These are phyloP conservation scores for Citrus mangshanensis DNA, from an alignment of 345 rosid genomes.

Conservation along the genomic window DNA sequence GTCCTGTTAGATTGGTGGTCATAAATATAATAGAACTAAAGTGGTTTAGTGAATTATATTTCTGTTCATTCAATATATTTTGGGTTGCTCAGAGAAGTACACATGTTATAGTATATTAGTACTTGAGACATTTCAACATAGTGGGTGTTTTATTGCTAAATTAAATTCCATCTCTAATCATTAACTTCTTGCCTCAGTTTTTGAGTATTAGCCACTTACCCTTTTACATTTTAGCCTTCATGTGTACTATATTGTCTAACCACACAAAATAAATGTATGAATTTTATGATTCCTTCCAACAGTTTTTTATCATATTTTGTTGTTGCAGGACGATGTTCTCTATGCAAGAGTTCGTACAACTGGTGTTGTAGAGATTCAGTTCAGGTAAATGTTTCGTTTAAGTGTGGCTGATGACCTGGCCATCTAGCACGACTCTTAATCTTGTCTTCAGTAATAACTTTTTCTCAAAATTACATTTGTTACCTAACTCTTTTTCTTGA, in stretches of 20 bases:
- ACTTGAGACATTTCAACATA: not conserved
- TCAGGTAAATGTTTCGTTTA: constrained; percentile 59
- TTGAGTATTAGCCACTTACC: not conserved
- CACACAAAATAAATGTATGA: not conserved
- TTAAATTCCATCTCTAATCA: not conserved
- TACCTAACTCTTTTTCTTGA: not conserved
- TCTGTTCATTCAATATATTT: not conserved
- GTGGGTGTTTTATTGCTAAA: not conserved
- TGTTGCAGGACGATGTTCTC: constrained; percentile 86
- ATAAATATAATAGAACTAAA: not conserved
- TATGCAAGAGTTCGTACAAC: constrained; percentile 97
- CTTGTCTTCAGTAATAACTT: not conserved
- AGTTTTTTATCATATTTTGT: constrained; percentile 10
- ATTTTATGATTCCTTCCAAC: not conserved
- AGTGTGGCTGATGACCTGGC: not conserved
- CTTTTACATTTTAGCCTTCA: not conserved
- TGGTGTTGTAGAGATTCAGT: constrained; percentile 97
- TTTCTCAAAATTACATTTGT: not conserved
- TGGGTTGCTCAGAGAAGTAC: not conserved
- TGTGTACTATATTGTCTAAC: not conserved
- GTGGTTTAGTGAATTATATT: not conserved
- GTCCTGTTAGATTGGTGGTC: not conserved
- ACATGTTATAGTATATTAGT: not conserved
- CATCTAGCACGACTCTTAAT: not conserved
- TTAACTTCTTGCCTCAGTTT: not conserved